phyloP scores from a whole-genome alignment of 2,329 filamentous ascomycete species.

The Alternaria ventricosa region DNA sequence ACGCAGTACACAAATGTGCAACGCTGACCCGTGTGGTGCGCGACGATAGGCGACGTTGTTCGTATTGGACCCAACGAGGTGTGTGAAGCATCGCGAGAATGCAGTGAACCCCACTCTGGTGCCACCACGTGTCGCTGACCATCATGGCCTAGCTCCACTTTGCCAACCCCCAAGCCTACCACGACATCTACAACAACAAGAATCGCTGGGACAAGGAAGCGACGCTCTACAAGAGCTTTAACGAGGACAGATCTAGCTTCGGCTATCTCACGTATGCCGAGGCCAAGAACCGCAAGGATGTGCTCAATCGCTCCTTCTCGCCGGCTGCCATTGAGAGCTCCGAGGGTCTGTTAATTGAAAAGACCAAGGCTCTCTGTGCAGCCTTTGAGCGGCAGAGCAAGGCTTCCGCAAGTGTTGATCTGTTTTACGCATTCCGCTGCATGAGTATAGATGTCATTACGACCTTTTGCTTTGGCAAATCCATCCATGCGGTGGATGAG shows the following conservation, averaged over 20 bases:
- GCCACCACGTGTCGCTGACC: slow-evolving; percentile 6
- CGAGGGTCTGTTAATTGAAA: slow-evolving; percentile 47
- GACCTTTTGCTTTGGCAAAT: slow-evolving; percentile 52
- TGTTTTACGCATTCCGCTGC: slow-evolving; percentile 34
- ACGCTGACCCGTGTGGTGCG: slow-evolving; percentile 12
- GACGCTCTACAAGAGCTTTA: slow-evolving; percentile 50
- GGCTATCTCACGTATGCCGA: slow-evolving; percentile 50
- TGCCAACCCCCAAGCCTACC: slow-evolving; percentile 50
- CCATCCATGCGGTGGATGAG: slow-evolving; percentile 48
- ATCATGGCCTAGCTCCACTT: slow-evolving; percentile 50
- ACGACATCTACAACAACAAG: slow-evolving; percentile 53
- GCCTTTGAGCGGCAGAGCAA: slow-evolving; percentile 36
- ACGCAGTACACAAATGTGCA: not conserved
- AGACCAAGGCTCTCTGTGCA: slow-evolving; percentile 43
- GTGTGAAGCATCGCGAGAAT: slow-evolving; percentile 15
- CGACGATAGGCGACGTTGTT: slow-evolving; percentile 30
- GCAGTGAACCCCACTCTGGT: not conserved
- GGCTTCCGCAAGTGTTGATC: slow-evolving; percentile 21
- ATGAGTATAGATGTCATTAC: slow-evolving; percentile 35
- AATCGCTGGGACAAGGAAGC: slow-evolving; percentile 54
- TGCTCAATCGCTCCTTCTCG: slow-evolving; percentile 53
- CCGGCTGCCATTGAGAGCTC: slow-evolving; percentile 45
- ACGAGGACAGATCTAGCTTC: slow-evolving; percentile 53
- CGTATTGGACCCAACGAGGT: slow-evolving; percentile 38
- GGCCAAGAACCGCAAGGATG: slow-evolving; percentile 51